Percentiles rank a stretch among this genome's conserved stretches.
Evolutionary conservation across 2,329 filamentous ascomycete genomes (phyloP).

Genomic region (Fusarium annulatum): DNA sequence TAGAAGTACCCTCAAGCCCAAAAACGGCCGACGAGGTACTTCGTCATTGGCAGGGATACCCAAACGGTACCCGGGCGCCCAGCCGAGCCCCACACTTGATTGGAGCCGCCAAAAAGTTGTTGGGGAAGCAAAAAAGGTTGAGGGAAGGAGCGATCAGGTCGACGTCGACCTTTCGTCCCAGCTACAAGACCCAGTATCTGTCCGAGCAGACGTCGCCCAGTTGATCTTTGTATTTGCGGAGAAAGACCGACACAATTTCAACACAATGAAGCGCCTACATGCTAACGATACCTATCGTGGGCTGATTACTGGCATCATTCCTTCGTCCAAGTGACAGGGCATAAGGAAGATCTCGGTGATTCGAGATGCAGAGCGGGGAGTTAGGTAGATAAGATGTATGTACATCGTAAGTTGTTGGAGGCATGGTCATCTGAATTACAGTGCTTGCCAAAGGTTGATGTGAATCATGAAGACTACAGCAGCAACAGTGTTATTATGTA

Average conservation of each 20-base stretch:
- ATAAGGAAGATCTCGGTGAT: constrained; percentile 27
- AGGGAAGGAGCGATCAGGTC: constrained; percentile 25
- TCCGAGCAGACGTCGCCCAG: constrained; percentile 26
- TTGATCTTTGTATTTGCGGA: constrained; percentile 31
- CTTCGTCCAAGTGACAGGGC: not conserved
- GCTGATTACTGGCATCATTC: constrained; percentile 40
- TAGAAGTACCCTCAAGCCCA: not conserved
- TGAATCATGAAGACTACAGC: not conserved
- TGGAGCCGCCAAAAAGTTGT: constrained; percentile 46
- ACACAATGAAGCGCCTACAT: constrained; percentile 3
- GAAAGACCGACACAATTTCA: constrained; percentile 26
- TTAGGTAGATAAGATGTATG: not conserved
- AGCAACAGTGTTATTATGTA: not conserved
- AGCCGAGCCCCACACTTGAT: constrained; percentile 28
- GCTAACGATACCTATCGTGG: constrained; percentile 34
- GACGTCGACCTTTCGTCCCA: constrained; percentile 25
- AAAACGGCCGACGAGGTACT: not conserved
- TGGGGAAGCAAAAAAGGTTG: constrained; percentile 47
- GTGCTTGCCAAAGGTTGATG: constrained; percentile 20
- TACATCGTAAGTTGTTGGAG: not conserved
- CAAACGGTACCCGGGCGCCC: constrained; percentile 14
- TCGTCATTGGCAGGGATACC: not conserved
- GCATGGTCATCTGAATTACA: constrained; percentile 27
- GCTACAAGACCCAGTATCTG: constrained; percentile 16
- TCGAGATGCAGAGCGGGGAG: constrained; percentile 10